Evolutionary conservation across 495 filamentous ascomycete species (phyloP), one percentile per base, ranked within the genome.

Genomic region (Penicillium cosmopolitanum): DNA sequence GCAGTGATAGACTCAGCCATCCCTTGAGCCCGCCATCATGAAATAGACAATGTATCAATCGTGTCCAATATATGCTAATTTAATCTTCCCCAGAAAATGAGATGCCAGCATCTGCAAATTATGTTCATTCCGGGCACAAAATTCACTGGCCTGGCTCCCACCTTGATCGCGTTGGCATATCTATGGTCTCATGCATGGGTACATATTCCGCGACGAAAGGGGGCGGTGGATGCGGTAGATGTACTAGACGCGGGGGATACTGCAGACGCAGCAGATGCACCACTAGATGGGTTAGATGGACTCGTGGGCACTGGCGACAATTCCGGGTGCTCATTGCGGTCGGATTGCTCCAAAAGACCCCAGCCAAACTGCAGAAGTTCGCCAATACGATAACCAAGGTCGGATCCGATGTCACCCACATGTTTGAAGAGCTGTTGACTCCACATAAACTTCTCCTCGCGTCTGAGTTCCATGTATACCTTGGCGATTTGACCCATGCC

Each of bases 381-480:
- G 25, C 33, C 4, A 31, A 56, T 1, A 16, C 33, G 54, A n/a
- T 21, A 18, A n/a, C 28, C 9, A 6, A 56, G 44, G n/a, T 56
- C 54, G 0, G 54, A 50, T 15, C 54, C 54, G 25, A 56, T 8
- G 1, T 23, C 19, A 1, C 16, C 54, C 15, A 35, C 4, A 10
- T 34, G 28, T 25, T 50, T 16, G 12, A 56, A 36, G 25, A 21
- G 51, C 5, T 52, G 12, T 18, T 51, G 51, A 5, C 44, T 51
- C 50, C 40, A 55, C 4, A 43, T 11, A 25, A 55, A 57, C 15
- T 58, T 51, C 16, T 58, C 51, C 18, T 46, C 16, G 12, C 33
- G 13, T 47, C 48, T 34, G 13, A 56, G 38, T 13, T 55, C 58
- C 38, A 53, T 46, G n/a, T 61, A 61, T 8, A 61, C 48, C 53